Base-by-base conservation (phyloP, 1,284 basidiomycete species). In the Phylloboletellus chloephorus region DNA sequence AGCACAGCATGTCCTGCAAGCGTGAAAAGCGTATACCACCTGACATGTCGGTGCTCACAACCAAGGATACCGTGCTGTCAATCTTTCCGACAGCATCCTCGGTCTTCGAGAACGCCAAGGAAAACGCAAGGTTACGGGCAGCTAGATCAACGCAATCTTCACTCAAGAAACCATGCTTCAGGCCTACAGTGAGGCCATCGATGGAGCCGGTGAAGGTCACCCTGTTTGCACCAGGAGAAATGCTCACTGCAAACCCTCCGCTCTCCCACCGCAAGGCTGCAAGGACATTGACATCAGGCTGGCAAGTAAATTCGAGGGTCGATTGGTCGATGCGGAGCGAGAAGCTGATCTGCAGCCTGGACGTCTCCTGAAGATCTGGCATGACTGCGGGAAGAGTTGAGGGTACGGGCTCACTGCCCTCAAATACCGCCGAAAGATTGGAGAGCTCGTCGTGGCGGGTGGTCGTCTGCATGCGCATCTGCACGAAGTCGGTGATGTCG, bases 291-390 rank as follows among this genome's bases (percentile, higher is more conserved):
- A 90, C 89, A 54, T 92, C 88, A 0, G 89, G 88, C 43, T 82
- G 80, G 52, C 92, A 95, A 1, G 85, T 89, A 19, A 96, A 67
- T 41, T 87, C 80, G 31, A 96, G 70, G 43, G 75, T 81, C 1
- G 92, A 95, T 51, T 84, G 76, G 56, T 95, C 90, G 49, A 96
- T 93, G 17, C 88, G 86, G 19, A 96, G 70, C 48, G 88, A 90
- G 64, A 94, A 76, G 44, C 78, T 86, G 52, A 90, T 79, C 44
- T 79, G 79, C 57, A 89, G 69, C 50, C 71, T 75, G 4, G 75
- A 69, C 29, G 63, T 37, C n/a, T 63, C 53, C 24, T 59, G 43
- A 13, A 43, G 29, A 20, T 46, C 47, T 32, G 37, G 20, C 44
- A 46, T 21, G 39, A 45, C 30, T 34, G 10, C 42, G 12, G 44